Evolutionary conservation across 139 green algal species (phyloP).

Genomic region (Picochlorum sp.): DNA sequence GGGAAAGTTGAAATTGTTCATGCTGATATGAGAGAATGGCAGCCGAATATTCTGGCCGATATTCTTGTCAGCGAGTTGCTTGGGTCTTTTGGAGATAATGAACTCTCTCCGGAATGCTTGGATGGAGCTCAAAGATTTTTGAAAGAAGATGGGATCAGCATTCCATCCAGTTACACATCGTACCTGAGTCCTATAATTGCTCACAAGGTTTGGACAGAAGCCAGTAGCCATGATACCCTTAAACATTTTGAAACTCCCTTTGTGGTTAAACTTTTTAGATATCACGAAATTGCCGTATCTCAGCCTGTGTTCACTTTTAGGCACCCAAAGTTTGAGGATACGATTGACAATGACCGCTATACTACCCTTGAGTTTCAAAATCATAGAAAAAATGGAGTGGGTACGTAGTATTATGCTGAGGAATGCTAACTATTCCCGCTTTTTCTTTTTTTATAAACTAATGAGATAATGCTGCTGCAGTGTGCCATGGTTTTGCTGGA

Average conservation of each 20-base stretch:
- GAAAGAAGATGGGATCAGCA: slow-evolving; percentile 57
- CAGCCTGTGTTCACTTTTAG: slow-evolving; percentile 81
- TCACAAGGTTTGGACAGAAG: slow-evolving; percentile 74
- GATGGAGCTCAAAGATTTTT: slow-evolving; percentile 86
- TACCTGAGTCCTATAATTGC: slow-evolving; percentile 67
- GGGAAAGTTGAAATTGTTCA: slow-evolving; percentile 53
- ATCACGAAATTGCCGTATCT: slow-evolving; percentile 16
- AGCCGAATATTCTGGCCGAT: slow-evolving; percentile 66
- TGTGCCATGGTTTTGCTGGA: slow-evolving; percentile 85
- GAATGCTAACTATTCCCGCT: background rate
- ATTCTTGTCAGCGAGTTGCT: slow-evolving; percentile 89
- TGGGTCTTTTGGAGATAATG: slow-evolving; percentile 97
- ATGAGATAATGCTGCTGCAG: background rate
- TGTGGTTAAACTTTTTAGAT: slow-evolving; percentile 83
- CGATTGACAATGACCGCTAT: slow-evolving; percentile 62
- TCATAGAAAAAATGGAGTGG: background rate
- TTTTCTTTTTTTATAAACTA: background rate
- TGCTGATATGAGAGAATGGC: slow-evolving; percentile 80
- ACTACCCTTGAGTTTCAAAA: slow-evolving; percentile 5
- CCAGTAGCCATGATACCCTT: slow-evolving; percentile 59
- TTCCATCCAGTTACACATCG: slow-evolving; percentile 69
- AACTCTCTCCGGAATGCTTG: slow-evolving; percentile 92
- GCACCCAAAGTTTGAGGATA: slow-evolving; percentile 57
- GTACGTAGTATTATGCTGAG: too few species aligned
- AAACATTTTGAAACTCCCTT: slow-evolving; percentile 91